A percentile compares a stretch with the other conserved stretches of the same genome.
phyloP scores from a whole-genome alignment of 2,329 filamentous ascomycete genomes.

The Helotiales sp. region DNA sequence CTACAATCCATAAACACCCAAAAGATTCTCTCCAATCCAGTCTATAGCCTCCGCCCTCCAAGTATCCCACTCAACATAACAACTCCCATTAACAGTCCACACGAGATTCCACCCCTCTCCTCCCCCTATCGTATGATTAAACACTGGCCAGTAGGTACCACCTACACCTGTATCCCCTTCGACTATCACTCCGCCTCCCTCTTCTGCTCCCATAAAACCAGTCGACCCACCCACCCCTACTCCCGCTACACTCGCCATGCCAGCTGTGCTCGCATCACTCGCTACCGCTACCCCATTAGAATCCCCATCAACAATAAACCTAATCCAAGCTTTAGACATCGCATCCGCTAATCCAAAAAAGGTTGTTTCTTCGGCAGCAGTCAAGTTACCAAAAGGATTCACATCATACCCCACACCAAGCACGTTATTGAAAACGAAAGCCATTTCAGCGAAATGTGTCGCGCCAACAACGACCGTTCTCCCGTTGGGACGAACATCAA shows the following conservation, averaged over 20 bases:
- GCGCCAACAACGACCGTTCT: conserved; percentile 28
- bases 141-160: conserved; percentile 44
- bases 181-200: background rate
- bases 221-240: too few species aligned
- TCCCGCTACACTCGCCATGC: too few species aligned
- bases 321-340: conserved; percentile 19
- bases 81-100: conserved; percentile 48
- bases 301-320: conserved; percentile 9
- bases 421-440: conserved; percentile 55
- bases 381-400: conserved; percentile 37
- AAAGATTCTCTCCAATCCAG: conserved; percentile 24
- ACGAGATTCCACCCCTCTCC: conserved; percentile 42
- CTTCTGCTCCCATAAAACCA: too few species aligned
- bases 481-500: conserved; percentile 42
- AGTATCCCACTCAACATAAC: conserved; percentile 45
- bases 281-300: conserved; percentile 7
- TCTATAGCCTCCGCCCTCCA: conserved; percentile 45
- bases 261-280: too few species aligned
- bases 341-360: conserved; percentile 9
- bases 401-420: conserved; percentile 45
- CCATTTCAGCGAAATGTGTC: conserved; percentile 49
- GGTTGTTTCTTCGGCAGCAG: background rate
- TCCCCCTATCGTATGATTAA: conserved; percentile 38
- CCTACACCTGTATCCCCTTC: background rate
- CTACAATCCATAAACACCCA: conserved; percentile 14